A percentile compares a stretch with the other conserved stretches of the same genome.
phyloP scores from a whole-genome alignment of 805 yeast species.

The Teunomyces gatunensis region DNA sequence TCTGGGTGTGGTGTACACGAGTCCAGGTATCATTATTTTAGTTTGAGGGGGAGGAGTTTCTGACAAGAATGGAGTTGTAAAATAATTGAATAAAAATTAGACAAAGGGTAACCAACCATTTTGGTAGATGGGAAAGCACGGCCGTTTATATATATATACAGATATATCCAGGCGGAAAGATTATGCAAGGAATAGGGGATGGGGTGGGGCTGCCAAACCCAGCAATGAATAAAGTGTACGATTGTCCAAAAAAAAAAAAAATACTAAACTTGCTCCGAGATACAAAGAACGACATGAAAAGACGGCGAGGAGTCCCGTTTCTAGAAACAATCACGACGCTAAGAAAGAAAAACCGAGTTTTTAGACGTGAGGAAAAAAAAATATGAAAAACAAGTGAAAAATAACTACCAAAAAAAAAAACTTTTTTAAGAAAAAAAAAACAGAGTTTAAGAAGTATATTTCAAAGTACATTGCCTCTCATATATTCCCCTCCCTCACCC shows the following conservation, averaged over 20 bases:
- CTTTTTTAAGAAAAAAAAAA: too few relatives aligned
- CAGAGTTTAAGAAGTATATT: too few relatives aligned
- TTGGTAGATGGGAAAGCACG: not conserved
- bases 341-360: constrained; percentile 3
- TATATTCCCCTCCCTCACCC: not conserved
- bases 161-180: not conserved
- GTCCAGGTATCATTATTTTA: not conserved
- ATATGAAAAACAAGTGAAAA: not conserved
- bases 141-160: not conserved
- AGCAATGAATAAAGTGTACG: constrained; percentile 1
- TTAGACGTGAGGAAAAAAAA: not conserved
- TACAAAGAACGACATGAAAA: not conserved
- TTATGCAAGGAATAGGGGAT: constrained; percentile 3
- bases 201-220: constrained; percentile 1
- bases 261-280: constrained; percentile 3
- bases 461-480: not conserved
- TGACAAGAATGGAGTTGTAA: not conserved
- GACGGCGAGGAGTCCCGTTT: not conserved
- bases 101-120: not conserved
- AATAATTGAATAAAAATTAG: not conserved
- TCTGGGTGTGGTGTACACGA: not conserved
- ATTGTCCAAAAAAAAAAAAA: constrained; percentile 1
- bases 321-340: constrained; percentile 1
- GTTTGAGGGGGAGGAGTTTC: not conserved
- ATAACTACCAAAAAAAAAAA: too few relatives aligned